phyloP scores from a whole-genome alignment of 352 stramenopile species.

The Globisporangium heterothallicum region DNA sequence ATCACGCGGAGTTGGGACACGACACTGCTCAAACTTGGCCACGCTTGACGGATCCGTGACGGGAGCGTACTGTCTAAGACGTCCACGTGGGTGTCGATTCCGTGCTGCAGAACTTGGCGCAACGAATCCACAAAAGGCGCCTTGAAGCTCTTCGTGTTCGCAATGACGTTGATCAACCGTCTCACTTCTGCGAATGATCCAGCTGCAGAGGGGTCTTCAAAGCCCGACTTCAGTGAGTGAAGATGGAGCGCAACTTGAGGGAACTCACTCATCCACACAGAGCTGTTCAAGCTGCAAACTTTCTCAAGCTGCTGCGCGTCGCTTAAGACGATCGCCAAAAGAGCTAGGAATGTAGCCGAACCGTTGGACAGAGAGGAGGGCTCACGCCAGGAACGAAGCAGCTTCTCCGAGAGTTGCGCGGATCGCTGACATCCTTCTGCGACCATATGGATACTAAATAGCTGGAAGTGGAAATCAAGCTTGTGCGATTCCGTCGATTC shows the following conservation, averaged over 20 bases:
- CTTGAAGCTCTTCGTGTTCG: conserved; percentile 8
- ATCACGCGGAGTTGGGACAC: conserved; percentile 5
- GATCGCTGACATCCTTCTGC: conserved; percentile 10
- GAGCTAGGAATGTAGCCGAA: conserved; percentile 17
- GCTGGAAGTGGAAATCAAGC: conserved; percentile 16
- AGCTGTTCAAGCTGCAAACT: conserved; percentile 15
- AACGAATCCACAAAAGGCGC: conserved; percentile 9
- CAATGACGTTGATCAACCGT: conserved; percentile 2
- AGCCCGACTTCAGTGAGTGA: neutral
- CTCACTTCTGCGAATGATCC: neutral
- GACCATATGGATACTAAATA: conserved; percentile 21
- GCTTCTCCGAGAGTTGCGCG: neutral
- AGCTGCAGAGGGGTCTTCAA: neutral
- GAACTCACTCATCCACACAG: conserved; percentile 34
- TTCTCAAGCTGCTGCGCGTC: conserved; percentile 10
- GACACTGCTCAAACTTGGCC: conserved; percentile 12
- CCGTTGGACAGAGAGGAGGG: neutral
- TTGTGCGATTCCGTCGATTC: neutral
- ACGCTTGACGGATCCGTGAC: conserved; percentile 8
- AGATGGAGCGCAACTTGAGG: conserved; percentile 10
- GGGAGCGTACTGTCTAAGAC: conserved; percentile 17
- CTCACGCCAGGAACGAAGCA: conserved; percentile 6
- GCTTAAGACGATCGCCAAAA: conserved; percentile 11
- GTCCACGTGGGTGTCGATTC: conserved; percentile 17
- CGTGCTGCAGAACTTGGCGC: conserved; percentile 15